A percentile compares a stretch with the other conserved stretches of the same genome.
These are phyloP conservation scores for Meripilus lineatus DNA, from an alignment of 1,284 basidiomycete species.

Conservation along the genomic window DNA sequence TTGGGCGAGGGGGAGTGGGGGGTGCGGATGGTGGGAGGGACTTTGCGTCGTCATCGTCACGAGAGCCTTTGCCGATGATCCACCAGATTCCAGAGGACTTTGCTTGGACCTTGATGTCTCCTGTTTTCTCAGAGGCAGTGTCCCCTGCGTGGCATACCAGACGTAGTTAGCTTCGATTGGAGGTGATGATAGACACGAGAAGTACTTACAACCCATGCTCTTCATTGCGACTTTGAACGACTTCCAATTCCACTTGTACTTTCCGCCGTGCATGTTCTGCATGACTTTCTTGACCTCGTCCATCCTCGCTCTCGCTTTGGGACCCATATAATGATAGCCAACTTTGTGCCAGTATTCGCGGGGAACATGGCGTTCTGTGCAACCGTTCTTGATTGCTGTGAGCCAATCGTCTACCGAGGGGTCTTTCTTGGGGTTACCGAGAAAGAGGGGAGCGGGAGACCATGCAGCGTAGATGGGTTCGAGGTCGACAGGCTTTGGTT, in stretches of 20 bases:
- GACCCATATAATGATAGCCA: slow-evolving; percentile 65
- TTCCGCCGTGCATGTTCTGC: slow-evolving; percentile 65
- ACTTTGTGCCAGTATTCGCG: slow-evolving; percentile 77
- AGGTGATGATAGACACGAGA: slow-evolving; percentile 4
- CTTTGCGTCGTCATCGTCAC: slow-evolving; percentile 27
- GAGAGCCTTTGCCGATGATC: slow-evolving; percentile 45
- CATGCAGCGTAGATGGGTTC: slow-evolving; percentile 58
- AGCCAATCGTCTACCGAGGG: slow-evolving; percentile 65
- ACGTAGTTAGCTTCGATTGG: slow-evolving; percentile 5
- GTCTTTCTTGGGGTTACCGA: slow-evolving; percentile 64
- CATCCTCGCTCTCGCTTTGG: slow-evolving; percentile 56
- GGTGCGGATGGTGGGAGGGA: slow-evolving; percentile 8
- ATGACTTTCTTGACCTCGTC: slow-evolving; percentile 67
- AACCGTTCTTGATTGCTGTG: slow-evolving; percentile 60
- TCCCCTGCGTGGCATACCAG: slow-evolving; percentile 41
- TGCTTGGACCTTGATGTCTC: slow-evolving; percentile 55
- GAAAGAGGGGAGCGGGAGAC: slow-evolving; percentile 58
- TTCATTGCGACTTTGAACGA: slow-evolving; percentile 70
- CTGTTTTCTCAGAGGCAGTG: slow-evolving; percentile 49
- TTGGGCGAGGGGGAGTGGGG: slow-evolving; percentile 12
- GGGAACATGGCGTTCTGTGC: slow-evolving; percentile 60
- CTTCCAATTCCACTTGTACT: slow-evolving; percentile 76
- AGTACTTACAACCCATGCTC: slow-evolving; percentile 70
- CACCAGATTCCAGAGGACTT: slow-evolving; percentile 56
- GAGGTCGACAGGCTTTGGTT: slow-evolving; percentile 68